Percentiles rank a stretch among this genome's conserved stretches.
Evolutionary conservation across 2,329 filamentous ascomycete species (phyloP).

Genomic region (Diaporthe aspalathi): DNA sequence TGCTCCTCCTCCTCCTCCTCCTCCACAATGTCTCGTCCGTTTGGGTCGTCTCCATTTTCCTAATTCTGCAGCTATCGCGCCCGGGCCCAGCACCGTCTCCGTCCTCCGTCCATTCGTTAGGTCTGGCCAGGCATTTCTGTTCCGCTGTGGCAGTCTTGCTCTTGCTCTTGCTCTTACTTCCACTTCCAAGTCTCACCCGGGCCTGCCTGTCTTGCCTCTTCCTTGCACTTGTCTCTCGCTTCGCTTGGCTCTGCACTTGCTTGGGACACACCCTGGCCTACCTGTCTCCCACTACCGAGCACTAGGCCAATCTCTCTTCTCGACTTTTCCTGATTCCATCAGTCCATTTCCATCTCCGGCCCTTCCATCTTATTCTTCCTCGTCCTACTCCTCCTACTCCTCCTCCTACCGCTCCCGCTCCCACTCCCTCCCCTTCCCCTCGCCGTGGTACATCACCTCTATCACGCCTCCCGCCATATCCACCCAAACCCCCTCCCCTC

Average conservation of each 20-base stretch:
- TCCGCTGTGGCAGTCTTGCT: too few relatives aligned
- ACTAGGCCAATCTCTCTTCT: slow-evolving; percentile 28
- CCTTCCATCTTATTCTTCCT: slow-evolving; percentile 20
- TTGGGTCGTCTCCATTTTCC: slow-evolving; percentile 31
- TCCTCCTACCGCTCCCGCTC: too few relatives aligned
- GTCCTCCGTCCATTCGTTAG: slow-evolving; percentile 1
- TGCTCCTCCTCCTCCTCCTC: not conserved
- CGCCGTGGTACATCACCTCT: not conserved
- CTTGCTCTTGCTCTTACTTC: not conserved
- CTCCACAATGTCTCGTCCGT: slow-evolving; percentile 11
- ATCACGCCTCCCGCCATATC: slow-evolving; percentile 8
- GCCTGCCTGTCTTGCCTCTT: slow-evolving; percentile 26
- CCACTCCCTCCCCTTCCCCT: too few relatives aligned
- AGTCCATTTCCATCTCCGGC: slow-evolving; percentile 29
- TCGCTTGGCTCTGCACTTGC: slow-evolving; percentile 25
- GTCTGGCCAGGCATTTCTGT: not conserved
- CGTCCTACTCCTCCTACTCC: not conserved
- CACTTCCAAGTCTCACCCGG: slow-evolving; percentile 28
- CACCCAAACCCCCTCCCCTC: not conserved
- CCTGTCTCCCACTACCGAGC: slow-evolving; percentile 28
- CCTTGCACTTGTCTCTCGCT: slow-evolving; percentile 21
- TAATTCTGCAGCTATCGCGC: slow-evolving; percentile 14
- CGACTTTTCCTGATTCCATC: slow-evolving; percentile 30
- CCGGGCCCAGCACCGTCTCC: slow-evolving; percentile 2
- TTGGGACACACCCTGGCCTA: not conserved